phyloP scores from a whole-genome alignment of 73 alveolate genomes.

The Tetrahymena thermophila region DNA sequence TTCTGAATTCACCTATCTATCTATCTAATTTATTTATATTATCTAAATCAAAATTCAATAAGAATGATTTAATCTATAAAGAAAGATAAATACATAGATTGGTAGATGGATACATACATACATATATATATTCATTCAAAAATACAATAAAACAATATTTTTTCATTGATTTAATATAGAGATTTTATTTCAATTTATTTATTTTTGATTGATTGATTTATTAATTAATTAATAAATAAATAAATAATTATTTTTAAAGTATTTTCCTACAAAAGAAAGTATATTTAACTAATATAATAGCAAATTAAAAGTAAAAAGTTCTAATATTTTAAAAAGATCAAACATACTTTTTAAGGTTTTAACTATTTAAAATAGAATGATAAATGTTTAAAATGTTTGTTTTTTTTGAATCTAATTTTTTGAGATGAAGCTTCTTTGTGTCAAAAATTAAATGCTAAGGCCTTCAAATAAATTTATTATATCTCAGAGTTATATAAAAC shows the following conservation, averaged over 20 bases:
- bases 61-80: not conserved
- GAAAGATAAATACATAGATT: not conserved
- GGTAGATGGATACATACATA: not conserved
- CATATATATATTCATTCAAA: not conserved
- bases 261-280: not conserved
- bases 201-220: no score
- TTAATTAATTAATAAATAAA: no score
- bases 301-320: not conserved
- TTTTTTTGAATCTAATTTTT: not conserved
- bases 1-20: not conserved
- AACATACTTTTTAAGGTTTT: no score
- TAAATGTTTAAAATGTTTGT: no score
- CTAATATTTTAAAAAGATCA: not conserved
- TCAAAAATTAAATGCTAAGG: no score
- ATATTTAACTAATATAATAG: no score
- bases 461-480: no score
- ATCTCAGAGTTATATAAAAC: not conserved
- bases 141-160: no score
- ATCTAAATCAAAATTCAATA: not conserved
- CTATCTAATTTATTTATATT: not conserved
- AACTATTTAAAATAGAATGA: no score
- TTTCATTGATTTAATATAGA: not conserved
- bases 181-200: not conserved
- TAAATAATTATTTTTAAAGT: not conserved
- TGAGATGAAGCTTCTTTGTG: no score